Base-by-base conservation (phyloP, 169 alveolate species). In the Eimeria maxima region DNA sequence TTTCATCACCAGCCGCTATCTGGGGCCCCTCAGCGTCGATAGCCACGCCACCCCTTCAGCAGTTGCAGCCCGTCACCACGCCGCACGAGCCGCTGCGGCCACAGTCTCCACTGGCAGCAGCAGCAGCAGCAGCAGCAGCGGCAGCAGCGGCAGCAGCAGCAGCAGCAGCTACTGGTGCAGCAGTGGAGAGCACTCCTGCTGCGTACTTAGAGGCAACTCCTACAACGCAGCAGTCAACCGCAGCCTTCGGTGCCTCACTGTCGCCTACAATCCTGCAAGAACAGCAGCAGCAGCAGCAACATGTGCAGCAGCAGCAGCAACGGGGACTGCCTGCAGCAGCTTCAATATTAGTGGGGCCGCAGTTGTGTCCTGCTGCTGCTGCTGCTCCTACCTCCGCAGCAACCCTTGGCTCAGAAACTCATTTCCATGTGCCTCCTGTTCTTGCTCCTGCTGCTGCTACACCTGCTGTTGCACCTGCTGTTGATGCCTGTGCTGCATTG, bases 11-110 rank as follows among this genome's bases (percentile, higher is more conserved):
- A 3, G 13, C n/a, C 47, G 7, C 53, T 5, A 33, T 18, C 29
- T 33, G n/a, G 47, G 57, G n/a, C 38, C 53, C 29, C 47, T 4
- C 57, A 33, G 84, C 38, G 16, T 74, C 84, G 55, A 44, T 67
- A 45, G 67, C 60, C 89, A 11, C 89, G 24, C 69, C 55, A 57
- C 84, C 84, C 10, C 55, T 55, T 33, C 42, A 27, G 47, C 57
- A 38, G 84, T 27, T 14, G 84, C 84, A 73, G 55, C 55, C 2
- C 14, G 5, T n/a, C 55, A 73, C 27, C 84, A 10, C 84, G 33
- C 84, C 33, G 84, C 84, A 60, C 27, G 27, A 73, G 84, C 84
- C 84, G 84, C 84, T 73, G 84, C 84, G 33, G 84, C 84, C 84
- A 20, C 84, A 73, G 53, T 27, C 84, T 38, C 84, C 69, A 60